These are phyloP conservation scores for Anaeramoeba ignava DNA, from an alignment of 78 protist genomes.

Conservation along the genomic window DNA sequence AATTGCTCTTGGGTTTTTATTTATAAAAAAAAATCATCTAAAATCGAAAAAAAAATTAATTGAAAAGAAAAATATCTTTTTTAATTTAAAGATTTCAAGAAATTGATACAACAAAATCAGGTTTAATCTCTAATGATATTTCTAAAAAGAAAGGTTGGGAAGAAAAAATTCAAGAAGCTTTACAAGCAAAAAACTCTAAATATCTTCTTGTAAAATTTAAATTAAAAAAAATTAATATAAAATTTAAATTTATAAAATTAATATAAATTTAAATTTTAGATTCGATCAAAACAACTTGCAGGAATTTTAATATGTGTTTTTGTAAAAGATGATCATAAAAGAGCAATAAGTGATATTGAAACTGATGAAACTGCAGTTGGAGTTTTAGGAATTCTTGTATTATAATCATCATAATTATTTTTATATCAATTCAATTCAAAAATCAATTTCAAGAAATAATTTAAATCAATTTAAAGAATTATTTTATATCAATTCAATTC, in stretches of 20 bases:
- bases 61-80: background rate
- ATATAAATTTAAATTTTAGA: too few species aligned
- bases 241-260: too few species aligned
- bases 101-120: background rate
- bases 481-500: too few species aligned
- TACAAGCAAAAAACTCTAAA: background rate
- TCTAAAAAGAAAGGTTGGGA: background rate
- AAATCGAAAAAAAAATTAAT: background rate
- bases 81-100: background rate
- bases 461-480: too few species aligned
- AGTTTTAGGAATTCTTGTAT: slow-evolving; percentile 63
- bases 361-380: slow-evolving; percentile 42
- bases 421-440: too few species aligned
- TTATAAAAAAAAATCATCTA: background rate
- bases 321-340: slow-evolving; percentile 25
- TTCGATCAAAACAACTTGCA: slow-evolving; percentile 41
- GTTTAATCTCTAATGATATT: background rate
- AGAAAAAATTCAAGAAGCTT: background rate
- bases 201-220: too few species aligned
- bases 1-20: background rate
- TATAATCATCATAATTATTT: too few species aligned
- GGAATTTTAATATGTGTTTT: slow-evolving; percentile 55
- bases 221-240: too few species aligned
- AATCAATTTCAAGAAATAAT: too few species aligned
- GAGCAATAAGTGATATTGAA: slow-evolving; percentile 27